Evolutionary conservation across 129 eudicot species (phyloP), one percentile per base, ranked within the genome.

Genomic region (Erigeron canadensis): DNA sequence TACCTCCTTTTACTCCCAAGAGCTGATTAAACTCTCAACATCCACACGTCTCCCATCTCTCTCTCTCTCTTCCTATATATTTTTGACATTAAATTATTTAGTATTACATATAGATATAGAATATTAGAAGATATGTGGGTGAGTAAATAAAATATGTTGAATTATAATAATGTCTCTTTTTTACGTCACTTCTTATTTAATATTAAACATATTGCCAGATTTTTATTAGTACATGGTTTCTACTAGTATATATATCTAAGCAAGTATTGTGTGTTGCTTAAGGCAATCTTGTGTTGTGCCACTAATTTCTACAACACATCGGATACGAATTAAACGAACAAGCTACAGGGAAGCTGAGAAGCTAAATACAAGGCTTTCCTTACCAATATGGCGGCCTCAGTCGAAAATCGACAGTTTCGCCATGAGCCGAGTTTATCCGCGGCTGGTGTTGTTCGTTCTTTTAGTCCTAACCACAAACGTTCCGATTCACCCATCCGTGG

Each of bases 351-450:
- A 47, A 51, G 53, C 72, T 38, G 56, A 53, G 38, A 12, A n/a
- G 34, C 71, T 13, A 54, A 19, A 65, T 22, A 63, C 58, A 63
- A 48, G 13, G 6, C 37, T 47, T n/a, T 18, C 8, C 9, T 10
- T n/a, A 45, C 21, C 3, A 17, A n/a, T 28, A 89, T 92, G 98
- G 96, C 98, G 71, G 83, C 98, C 55, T 93, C 87, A 5, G 96
- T 93, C 34, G 95, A 93, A 62, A 89, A 90, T 82, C 84, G 95
- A 70, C 98, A 76, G 67, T 84, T 82, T 41, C 81, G 63, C 65
- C 83, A 74, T 38, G 88, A 87, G 15, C 84, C 69, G n/a, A 77
- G 84, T 13, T 51, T 70, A 19, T 45, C 82, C 19, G 40, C 78
- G 41, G 13, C 80, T 43, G 87, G 79, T 1, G 82, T 80, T 5